Base-by-base conservation (phyloP, 371 early-diverging fungal genomes). In the Parasitella parasitica region DNA sequence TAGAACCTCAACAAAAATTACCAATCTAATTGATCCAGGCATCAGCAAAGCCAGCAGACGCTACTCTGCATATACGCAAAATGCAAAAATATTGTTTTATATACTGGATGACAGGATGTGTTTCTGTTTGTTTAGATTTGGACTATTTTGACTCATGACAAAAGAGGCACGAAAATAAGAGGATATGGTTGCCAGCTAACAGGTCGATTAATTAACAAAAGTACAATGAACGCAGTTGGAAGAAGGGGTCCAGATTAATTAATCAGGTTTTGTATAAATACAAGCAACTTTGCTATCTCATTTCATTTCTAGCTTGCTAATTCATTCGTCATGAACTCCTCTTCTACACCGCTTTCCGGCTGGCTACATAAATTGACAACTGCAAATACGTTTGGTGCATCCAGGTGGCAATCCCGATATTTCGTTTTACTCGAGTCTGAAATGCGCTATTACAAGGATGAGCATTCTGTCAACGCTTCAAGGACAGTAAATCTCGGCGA, bases 341-440 rank as follows among this genome's bases (percentile, higher is more conserved):
- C 12, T 15, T 36, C 28, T 6, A 57, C 43, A 35, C 56, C 66
- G 15, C 34, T 28, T 32, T 67, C 67, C 22, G 69, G 67, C 12
- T 72, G 72, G 72, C 53, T 71, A 43, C 52, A 46, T 22, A 70
- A 72, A 49, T 49, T 70, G 34, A 63, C 64, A 20, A 62, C 59
- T 7, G 36, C 49, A 12, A 68, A 59, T 52, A 30, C 69, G 9
- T 63, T 72, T 57, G 65, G 68, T 36, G 35, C 62, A n/a, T 62
- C 61, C 7, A 55, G 70, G 20, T 78, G 78, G 78, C 72, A 71
- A 39, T 59, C 66, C 36, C 66, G 78, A 1, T 78, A 66, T 43
- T 73, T 78, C 35, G 72, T 78, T 8, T 48, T 78, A 16, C 54
- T 76, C 13, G 76, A 70, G 60, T 66, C 72, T 24, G 76, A 78